These are phyloP conservation scores for Draba incana DNA, from an alignment of 345 rosid species.

Conservation along the genomic window DNA sequence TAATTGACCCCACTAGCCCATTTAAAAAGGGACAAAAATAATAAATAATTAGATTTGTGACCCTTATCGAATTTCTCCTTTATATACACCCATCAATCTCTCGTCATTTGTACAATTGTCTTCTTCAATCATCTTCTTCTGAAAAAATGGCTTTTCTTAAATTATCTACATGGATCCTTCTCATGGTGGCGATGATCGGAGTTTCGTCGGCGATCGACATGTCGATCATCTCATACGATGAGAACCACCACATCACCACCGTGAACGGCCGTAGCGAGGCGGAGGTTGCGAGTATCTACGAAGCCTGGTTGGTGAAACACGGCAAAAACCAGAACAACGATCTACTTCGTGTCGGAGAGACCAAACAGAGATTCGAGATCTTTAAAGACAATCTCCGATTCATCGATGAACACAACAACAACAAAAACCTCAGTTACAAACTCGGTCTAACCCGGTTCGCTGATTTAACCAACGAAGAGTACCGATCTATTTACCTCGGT, in stretches of 20 bases:
- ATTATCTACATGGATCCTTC: conserved; percentile 37
- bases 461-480: conserved; percentile 91
- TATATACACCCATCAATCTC: conserved; percentile 22
- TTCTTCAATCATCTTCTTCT: conserved; percentile 20
- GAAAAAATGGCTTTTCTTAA: conserved; percentile 48
- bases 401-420: conserved; percentile 85
- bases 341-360: conserved; percentile 53
- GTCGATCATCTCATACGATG: conserved; percentile 79
- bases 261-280: conserved; percentile 56
- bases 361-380: conserved; percentile 59
- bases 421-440: conserved; percentile 55
- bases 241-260: conserved; percentile 44
- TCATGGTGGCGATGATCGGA: conserved; percentile 48
- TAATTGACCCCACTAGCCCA: neutral
- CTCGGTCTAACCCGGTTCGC: conserved; percentile 90
- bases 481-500: conserved; percentile 73
- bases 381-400: conserved; percentile 85
- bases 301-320: conserved; percentile 72
- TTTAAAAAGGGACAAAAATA: neutral
- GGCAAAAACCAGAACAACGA: conserved; percentile 61
- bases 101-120: conserved; percentile 20
- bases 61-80: conserved; percentile 18
- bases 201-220: conserved; percentile 70
- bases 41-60: neutral
- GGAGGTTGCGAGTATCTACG: conserved; percentile 70